Base-by-base conservation (phyloP, 305 asterid genomes). In the Striga hermonthica region DNA sequence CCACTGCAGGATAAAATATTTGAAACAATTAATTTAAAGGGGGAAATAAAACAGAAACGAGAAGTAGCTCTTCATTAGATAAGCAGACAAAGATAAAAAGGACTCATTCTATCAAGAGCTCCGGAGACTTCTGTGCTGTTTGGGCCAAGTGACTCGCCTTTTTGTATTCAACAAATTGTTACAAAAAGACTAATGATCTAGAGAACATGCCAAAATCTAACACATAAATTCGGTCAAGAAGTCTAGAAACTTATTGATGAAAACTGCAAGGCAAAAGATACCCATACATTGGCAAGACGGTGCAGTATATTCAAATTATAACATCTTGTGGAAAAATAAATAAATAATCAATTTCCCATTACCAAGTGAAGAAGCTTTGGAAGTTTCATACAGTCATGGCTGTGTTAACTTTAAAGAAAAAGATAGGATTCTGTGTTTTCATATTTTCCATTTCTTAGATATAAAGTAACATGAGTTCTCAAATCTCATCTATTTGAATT, bases 1-100 rank as follows among this genome's bases (percentile, higher is more conserved):
- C 99, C 72, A 94, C 99, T 90, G 88, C 77, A 79, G 71, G 69
- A 69, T 49, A 58, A 57, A 35, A 59, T 47, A 16, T 45, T 65
- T 71, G 62, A 28, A 28, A 60, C 59, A 40, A 69, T 57, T 61
- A 13, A 64, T 22, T 22, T 22, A 0, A 22, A 62, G 64, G 56
- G 14, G 49, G 44, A 68, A 12, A n/a, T 1, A 53, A 38, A 55
- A 57, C 22, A 57, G 61, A 37, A 65, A 71, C 57, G 54, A 14
- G 48, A 1, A 69, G 62, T 45, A 6, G 40, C 44, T 44, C 13
- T 4, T 11, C 57, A 55, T 31, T 40, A 36, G 15, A 68, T 53
- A 57, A 48, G 11, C 36, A 13, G 5, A 3, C 4, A 8, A 7
- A 53, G 3, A 6, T 14, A 15, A 56, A 34, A 34, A 22, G 7